Evolutionary conservation across 2,329 filamentous ascomycete genomes (phyloP), one percentile per base, ranked within the genome.

Genomic region (Hymenoscyphus linearis): DNA sequence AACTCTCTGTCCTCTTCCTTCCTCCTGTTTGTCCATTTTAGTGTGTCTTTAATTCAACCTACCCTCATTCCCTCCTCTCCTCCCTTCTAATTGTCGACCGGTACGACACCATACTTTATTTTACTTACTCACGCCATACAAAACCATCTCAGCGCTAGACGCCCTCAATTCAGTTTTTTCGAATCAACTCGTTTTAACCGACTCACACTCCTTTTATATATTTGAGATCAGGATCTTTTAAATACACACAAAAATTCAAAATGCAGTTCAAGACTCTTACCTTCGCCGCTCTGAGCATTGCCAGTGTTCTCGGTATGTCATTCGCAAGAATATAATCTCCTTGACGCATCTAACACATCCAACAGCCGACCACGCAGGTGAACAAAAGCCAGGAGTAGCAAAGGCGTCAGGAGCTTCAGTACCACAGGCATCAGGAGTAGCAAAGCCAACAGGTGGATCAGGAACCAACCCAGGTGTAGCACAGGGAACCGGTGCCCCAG

Each of bases 31-130:
- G 37, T 60, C 61, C 57, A 58, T 60, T 53, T 26, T 60, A 56
- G 37, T 56, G 26, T 58, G 47, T 61, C 57, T 60, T 56, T 62
- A 37, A 59, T 57, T 52, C 34, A 7, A 61, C 57, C 55, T 22
- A 52, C 57, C 58, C 52, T 60, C 40, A 31, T 60, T 62, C 58
- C 60, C 54, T 62, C 60, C 47, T 37, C 54, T 62, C 50, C 54
- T 25, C n/a, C n/a, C n/a, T 31, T 60, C 66, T 70, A 68, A 70
- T 71, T 72, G 70, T 72, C 70, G 70, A 67, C 69, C 60, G 70
- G 68, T 67, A 69, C 70, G 68, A 72, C 65, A 71, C 64, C 57
- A 54, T 40, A 26, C 16, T 26, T 58, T 25, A 52, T 52, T 31
- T 37, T 36, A 18, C 18, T 31, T 25, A 52, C n/a, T 18, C 18